Base-by-base conservation (phyloP, 345 rosid species). In the Durio zibethinus region DNA sequence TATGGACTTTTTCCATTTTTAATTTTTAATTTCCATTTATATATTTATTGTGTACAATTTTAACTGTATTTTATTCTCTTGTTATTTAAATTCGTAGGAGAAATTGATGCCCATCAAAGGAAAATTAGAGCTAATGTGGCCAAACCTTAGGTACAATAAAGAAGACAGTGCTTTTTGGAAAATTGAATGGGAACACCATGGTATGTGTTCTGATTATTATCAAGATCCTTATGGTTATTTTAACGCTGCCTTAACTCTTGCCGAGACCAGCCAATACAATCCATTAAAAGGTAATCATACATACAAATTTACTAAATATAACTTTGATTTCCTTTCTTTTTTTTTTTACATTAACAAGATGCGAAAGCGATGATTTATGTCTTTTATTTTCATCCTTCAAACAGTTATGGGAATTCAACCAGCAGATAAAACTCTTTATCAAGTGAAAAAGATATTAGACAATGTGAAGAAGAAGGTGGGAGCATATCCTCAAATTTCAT, bases 241-340 rank as follows among this genome's bases (percentile, higher is more conserved):
- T 8, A 2, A 4, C 1, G 0, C 0, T 0, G 0, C 29, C 31
- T 56, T 56, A 2, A 2, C 1, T 0, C 61, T 9, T 15, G 20
- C 53, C 14, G 2, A n/a, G n/a, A n/a, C n/a, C n/a, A n/a, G 0
- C 1, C 0, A 9, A 0, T 8, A 8, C 10, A 0, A 56, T 8
- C 4, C 25, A n/a, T 9, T 56, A n/a, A 0, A 10, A 21, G 61
- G 61, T 56, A 54, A 54, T 54, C n/a, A 21, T 1, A 20, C 1
- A 20, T 10, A 52, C 10, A 52, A 18, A 16, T 7, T 52, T 20
- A 43, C 14, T 43, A 40, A 43, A 10, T 43, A 43, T 10, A 43
- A 10, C 47, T 43, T 10, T 43, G 5, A 43, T 9, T 43, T 43
- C 3, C 8, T 50, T 36, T 33, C 4, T 33, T 33, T 33, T 43